Evolutionary conservation across 371 early-diverging fungal species (phyloP), one percentile per base, ranked within the genome.

Genomic region (Apophysomyces trapeziformis): DNA sequence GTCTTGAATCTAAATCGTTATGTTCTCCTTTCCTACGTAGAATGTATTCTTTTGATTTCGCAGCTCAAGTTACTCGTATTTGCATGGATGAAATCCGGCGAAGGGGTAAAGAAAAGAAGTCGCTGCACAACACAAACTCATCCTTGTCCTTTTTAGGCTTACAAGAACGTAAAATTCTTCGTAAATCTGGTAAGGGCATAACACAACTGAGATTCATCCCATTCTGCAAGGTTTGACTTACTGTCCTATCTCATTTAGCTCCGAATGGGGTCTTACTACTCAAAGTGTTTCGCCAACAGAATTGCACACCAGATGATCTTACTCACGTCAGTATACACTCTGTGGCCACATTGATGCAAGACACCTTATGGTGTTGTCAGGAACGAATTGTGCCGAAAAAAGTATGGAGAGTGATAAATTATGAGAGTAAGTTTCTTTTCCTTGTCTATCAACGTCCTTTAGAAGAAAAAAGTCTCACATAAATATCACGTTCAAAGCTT

Each of bases 271-370:
- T 67, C 18, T 37, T 82, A 26, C 63, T 79, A 14, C 65, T 74
- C 57, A 79, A 79, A 62, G 78, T 82, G 6, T 77, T 82, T 65
- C 63, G 68, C 41, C 71, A 77, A 47, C 71, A 73, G 45, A 56
- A 69, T 4, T 82, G 76, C 57, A 69, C 69, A 11, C 59, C 65
- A 7, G 72, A 77, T 13, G 82, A 82, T 37, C 63, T 82, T 5
- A 43, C 60, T 0, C 67, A 66, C 50, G 73, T 77, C 44, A 70
- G 71, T 56, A 77, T 82, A 39, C 79, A 82, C 57, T 76, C 79
- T 7, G 79, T 82, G 13, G 82, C 82, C 9, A 79, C 79, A n/a
- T 61, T 82, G 65, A 82, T 82, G 82, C 79, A 76, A 47, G 79
- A 76, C 65, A 74, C 71, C 1, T 67, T 82, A 5, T 79, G 78